Conservation (phyloP, 108 stramenopile species). For the Nitzschia inconspicua region DNA sequence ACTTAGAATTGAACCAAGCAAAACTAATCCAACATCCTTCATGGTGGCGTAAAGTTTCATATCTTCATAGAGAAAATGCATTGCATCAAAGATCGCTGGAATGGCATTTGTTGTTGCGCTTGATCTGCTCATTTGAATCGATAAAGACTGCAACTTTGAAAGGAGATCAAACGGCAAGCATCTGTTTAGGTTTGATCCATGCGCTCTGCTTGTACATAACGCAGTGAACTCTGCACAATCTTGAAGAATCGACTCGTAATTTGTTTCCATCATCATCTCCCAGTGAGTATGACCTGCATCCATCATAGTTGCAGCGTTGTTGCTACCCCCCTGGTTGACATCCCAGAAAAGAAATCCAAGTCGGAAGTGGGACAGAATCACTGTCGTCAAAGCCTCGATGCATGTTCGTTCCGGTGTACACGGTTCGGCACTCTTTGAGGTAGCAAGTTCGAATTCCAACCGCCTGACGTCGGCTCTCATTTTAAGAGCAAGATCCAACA, state of each 20-base stretch:
- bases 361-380: slow-evolving; percentile 33
- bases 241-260: too few relatives aligned
- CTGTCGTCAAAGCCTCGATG: slow-evolving; percentile 39
- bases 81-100: slow-evolving; percentile 62
- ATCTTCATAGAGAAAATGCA: slow-evolving; percentile 78
- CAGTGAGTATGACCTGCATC: too few relatives aligned
- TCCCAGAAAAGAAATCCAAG: slow-evolving; percentile 26
- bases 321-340: neutral
- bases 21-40: slow-evolving; percentile 8
- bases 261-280: too few relatives aligned
- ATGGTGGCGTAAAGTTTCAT: slow-evolving; percentile 39
- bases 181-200: too few relatives aligned
- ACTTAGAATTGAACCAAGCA: slow-evolving; percentile 24
- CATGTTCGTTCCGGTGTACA: slow-evolving; percentile 20
- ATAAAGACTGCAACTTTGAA: too few relatives aligned
- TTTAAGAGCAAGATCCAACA: slow-evolving; percentile 25
- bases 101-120: too few relatives aligned
- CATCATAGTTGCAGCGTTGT: too few relatives aligned
- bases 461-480: slow-evolving; percentile 56
- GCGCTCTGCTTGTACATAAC: too few relatives aligned
- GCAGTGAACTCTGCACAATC: too few relatives aligned
- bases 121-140: too few relatives aligned
- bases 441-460: slow-evolving; percentile 27
- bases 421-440: neutral
- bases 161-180: too few relatives aligned